Base-by-base conservation (phyloP, 1,284 basidiomycete species). In the Waitea zeae region DNA sequence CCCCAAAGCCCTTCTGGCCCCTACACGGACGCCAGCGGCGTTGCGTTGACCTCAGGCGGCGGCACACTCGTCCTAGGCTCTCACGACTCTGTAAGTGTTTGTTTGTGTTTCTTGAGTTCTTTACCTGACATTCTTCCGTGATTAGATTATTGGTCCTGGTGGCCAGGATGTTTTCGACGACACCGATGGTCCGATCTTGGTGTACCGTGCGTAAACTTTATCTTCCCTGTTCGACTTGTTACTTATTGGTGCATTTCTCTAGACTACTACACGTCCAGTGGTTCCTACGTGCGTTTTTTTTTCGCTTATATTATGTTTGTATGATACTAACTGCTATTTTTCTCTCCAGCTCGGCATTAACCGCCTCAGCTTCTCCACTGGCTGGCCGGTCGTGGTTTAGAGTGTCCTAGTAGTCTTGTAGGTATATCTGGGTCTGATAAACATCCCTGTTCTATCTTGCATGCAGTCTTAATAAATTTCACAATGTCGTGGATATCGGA, bases 91-190 rank as follows among this genome's bases (percentile, higher is more conserved):
- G 24, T 26, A n/a, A 26, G n/a, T n/a, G 24, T n/a, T 26, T 9
- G 9, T n/a, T 9, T 26, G 9, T 9, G 24, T 26, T 26, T n/a
- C 24, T 7, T n/a, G 24, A n/a, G 9, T 7, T 26, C 7, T 9
- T 9, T n/a, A n/a, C n/a, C 7, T 26, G 7, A 7, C 7, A 9
- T 7, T 7, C 24, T 51, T 49, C 15, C 54, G 53, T 40, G 54
- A 44, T 28, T 51, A 53, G 34, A 43, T 57, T 30, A 54, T 51
- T 39, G 51, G 52, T 15, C 51, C 53, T 15, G 53, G 53, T 20
- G 51, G 47, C 12, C 35, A 36, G 20, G 28, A 14, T 13, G 28
- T 36, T 9, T 31, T 30, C 28, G n/a, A 9, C 4, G 35, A 31
- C 29, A 31, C 27, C 15, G 29, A 29, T 13, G 28, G 28, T 14